A percentile compares a stretch with the other conserved stretches of the same genome.
These are phyloP conservation scores for Saposhnikovia divaricata DNA, from an alignment of 129 eudicot genomes.

Conservation along the genomic window DNA sequence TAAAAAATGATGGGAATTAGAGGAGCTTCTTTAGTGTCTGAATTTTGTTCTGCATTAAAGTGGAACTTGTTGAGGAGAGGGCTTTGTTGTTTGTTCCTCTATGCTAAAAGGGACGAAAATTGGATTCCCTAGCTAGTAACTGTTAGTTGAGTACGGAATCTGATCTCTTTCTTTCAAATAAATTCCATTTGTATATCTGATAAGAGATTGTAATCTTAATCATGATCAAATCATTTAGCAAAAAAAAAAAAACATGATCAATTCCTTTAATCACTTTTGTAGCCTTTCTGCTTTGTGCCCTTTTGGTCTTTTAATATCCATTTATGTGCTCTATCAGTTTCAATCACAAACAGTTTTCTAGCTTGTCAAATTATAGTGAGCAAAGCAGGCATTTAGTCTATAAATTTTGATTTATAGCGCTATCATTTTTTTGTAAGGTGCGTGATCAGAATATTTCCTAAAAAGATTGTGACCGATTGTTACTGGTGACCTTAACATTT, in stretches of 20 bases:
- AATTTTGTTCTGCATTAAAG: neutral
- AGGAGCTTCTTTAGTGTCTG: neutral
- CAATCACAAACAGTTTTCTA: neutral
- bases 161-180: neutral
- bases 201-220: neutral
- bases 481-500: neutral
- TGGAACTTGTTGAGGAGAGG: neutral
- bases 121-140: slow-evolving; percentile 47
- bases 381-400: neutral
- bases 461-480: neutral
- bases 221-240: neutral
- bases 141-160: slow-evolving; percentile 21
- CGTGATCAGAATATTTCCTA: neutral
- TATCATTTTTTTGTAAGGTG: neutral
- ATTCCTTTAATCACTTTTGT: slow-evolving; percentile 13
- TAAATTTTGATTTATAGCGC: too few species aligned
- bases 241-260: neutral
- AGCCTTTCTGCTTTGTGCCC: neutral
- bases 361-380: neutral
- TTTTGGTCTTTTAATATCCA: neutral
- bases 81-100: neutral
- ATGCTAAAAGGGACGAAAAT: slow-evolving; percentile 16
- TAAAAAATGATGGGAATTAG: neutral
- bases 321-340: neutral
- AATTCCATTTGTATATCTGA: too few species aligned